Evolutionary conservation across 345 rosid species (phyloP).

Genomic region (Trapa bicornis): DNA sequence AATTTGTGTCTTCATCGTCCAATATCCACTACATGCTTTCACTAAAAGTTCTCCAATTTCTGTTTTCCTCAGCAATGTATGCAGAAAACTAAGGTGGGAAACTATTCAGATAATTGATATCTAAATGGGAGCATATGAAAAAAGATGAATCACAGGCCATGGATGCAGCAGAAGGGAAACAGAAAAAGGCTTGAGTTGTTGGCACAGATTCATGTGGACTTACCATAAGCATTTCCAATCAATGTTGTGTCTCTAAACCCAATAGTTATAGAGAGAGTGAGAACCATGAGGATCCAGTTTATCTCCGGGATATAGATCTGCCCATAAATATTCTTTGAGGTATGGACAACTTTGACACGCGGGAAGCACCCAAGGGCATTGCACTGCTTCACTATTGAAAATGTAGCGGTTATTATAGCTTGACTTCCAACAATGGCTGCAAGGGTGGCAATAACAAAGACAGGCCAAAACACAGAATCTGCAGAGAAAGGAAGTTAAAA

Average conservation of each 20-base stretch:
- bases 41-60: neutral
- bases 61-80: no score
- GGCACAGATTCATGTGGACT: constrained; percentile 7
- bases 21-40: neutral
- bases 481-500: constrained; percentile 17
- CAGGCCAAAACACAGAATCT: constrained; percentile 79
- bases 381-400: constrained; percentile 81
- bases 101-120: neutral
- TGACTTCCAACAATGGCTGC: constrained; percentile 91
- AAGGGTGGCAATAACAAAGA: constrained; percentile 78
- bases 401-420: constrained; percentile 79
- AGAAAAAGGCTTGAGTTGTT: neutral
- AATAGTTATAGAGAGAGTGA: constrained; percentile 67
- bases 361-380: constrained; percentile 97
- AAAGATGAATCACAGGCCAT: no score
- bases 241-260: constrained; percentile 67
- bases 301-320: constrained; percentile 94
- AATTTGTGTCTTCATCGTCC: neutral
- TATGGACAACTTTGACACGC: constrained; percentile 85
- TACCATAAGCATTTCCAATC: constrained; percentile 94
- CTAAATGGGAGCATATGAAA: neutral
- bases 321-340: constrained; percentile 69
- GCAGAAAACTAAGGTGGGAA: no score
- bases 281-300: constrained; percentile 91
- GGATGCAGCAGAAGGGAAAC: neutral